Base-by-base conservation (phyloP, 106 monocot genomes). In the Dactylorhiza incarnata region DNA sequence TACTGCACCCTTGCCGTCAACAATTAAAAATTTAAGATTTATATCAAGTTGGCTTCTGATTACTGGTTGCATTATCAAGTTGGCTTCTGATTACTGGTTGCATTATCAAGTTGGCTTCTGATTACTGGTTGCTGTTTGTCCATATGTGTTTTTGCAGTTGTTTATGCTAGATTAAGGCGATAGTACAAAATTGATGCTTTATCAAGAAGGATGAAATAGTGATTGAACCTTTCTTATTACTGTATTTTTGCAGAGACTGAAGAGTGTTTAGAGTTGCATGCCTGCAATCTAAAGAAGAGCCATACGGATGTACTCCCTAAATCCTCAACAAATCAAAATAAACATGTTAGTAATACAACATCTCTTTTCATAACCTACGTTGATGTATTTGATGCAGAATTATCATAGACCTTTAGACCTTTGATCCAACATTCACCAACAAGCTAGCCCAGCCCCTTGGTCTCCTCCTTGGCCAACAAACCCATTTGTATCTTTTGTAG, bases 191-290 rank as follows among this genome's bases (percentile, higher is more conserved):
- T 13, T 69, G 43, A 43, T 46, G 5, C 69, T 17, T 46, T 69
- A 69, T 45, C 45, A 69, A 46, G 2, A 7, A 16, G 45, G 6
- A 46, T 66, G 66, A 37, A 66, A 26, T 19, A 13, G 17, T 71
- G 5, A 46, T 72, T 49, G 9, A 49, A 10, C 45, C 5, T 20
- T 48, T 72, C 44, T 49, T 49, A 47, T 9, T 48, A 1, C 49
- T 48, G 1, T 69, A 16, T 48, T 72, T 37, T 72, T 72, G 47
- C 72, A 49, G 72, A 15, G 0, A 49, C 47, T 22, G 49, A 72
- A 49, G 72, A n/a, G 15, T 72, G 44, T 49, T 72, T 72, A 72
- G 49, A 49, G 72, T 48, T 47, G 72, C 72, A 72, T 72, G n/a
- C 72, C 10, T n/a, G 20, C 17, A 72, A 9, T 48, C 49, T 48